phyloP scores from a whole-genome alignment of 257 asterid species.

The Mitragyna speciosa region DNA sequence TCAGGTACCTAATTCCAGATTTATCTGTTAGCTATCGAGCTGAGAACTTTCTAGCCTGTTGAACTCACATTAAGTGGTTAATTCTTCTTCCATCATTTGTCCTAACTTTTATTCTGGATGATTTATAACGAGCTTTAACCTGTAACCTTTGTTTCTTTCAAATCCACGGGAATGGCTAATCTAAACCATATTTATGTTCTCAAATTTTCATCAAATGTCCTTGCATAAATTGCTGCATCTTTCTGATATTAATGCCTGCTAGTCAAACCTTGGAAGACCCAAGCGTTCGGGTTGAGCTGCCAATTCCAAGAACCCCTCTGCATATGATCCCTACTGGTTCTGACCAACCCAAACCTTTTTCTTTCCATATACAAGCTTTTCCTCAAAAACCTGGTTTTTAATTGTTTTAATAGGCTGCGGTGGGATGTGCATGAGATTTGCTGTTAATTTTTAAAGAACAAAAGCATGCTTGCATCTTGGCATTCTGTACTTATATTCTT shows the following conservation, averaged over 20 bases:
- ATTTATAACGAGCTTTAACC: not conserved
- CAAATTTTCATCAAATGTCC: not conserved
- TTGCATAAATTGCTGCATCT: not conserved
- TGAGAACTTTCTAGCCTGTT: not conserved
- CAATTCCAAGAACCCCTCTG: too few species aligned
- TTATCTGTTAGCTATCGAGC: not conserved
- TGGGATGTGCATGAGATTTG: not conserved
- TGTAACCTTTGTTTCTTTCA: not conserved
- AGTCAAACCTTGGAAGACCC: not conserved
- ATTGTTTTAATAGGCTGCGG: not conserved
- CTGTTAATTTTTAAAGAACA: not conserved
- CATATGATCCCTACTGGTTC: not conserved
- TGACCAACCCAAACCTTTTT: not conserved
- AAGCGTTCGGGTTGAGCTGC: not conserved
- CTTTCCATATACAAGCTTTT: not conserved
- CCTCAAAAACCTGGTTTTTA: not conserved
- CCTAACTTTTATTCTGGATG: not conserved
- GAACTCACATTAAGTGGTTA: not conserved
- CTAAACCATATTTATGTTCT: not conserved
- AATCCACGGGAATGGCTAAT: not conserved
- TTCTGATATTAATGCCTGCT: not conserved
- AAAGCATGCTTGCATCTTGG: not conserved
- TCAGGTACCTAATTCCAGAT: constrained; percentile 44
- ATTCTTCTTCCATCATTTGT: not conserved
- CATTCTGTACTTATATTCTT: not conserved